Evolutionary conservation across 2,329 filamentous ascomycete species (phyloP).

Genomic region (Emergomyces orientalis): DNA sequence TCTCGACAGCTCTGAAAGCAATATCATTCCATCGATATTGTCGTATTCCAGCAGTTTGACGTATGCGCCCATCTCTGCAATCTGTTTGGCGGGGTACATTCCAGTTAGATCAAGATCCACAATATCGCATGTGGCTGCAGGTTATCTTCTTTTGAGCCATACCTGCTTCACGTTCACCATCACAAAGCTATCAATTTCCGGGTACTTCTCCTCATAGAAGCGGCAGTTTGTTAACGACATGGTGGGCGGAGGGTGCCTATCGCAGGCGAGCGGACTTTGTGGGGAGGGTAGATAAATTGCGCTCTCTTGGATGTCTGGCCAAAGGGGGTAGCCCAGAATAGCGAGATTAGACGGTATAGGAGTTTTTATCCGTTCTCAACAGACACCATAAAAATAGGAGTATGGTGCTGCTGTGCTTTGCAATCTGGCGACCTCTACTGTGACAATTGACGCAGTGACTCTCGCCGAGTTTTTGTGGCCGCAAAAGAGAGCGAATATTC

Average conservation of each 20-base stretch:
- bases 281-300: background rate
- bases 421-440: background rate
- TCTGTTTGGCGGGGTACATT: slow-evolving; percentile 44
- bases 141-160: slow-evolving; percentile 14
- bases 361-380: background rate
- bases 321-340: slow-evolving; percentile 1
- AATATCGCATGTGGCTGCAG: background rate
- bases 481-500: background rate
- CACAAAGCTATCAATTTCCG: slow-evolving; percentile 98
- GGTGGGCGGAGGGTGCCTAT: slow-evolving; percentile 41
- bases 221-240: slow-evolving; percentile 96
- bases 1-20: slow-evolving; percentile 93
- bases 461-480: background rate
- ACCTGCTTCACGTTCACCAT: slow-evolving; percentile 99
- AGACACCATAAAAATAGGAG: background rate
- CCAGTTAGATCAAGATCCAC: background rate
- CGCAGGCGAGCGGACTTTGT: background rate
- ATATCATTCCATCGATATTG: slow-evolving; percentile 99
- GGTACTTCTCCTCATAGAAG: slow-evolving; percentile 96
- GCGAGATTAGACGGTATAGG: background rate
- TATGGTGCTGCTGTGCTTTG: background rate
- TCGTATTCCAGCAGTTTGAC: slow-evolving; percentile 99
- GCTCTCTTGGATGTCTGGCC: background rate
- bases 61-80: slow-evolving; percentile 99
- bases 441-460: background rate